Conservation (phyloP, 2,329 filamentous ascomycete species). For the Onygena corvina region DNA sequence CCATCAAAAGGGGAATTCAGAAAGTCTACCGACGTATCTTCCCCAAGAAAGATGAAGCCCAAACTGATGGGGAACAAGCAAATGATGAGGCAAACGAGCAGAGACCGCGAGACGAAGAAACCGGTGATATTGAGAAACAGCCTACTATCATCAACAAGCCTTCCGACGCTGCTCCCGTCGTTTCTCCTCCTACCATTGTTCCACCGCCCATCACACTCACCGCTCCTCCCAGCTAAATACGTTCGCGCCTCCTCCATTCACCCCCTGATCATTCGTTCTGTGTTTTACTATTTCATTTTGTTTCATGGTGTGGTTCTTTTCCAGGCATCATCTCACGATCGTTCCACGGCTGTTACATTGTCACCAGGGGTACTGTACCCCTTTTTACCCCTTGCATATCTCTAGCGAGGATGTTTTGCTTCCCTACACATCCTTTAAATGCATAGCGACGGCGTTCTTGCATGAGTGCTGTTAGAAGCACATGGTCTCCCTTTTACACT, state of each 20-base stretch:
- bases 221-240: slow-evolving; percentile 21
- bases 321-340: not conserved
- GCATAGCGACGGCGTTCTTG: slow-evolving; percentile 8
- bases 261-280: not conserved
- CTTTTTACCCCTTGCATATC: not conserved
- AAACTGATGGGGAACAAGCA: slow-evolving; percentile 7
- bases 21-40: slow-evolving; percentile 17
- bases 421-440: not conserved
- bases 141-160: slow-evolving; percentile 11
- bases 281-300: not conserved
- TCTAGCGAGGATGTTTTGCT: not conserved
- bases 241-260: not conserved
- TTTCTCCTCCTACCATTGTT: slow-evolving; percentile 20
- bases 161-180: slow-evolving; percentile 22
- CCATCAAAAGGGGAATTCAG: slow-evolving; percentile 21
- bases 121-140: slow-evolving; percentile 8
- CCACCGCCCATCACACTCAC: slow-evolving; percentile 32
- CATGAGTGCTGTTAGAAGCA: not conserved
- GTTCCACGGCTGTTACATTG: not conserved
- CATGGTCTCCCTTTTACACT: not conserved
- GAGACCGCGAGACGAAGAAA: slow-evolving; percentile 12
- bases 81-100: slow-evolving; percentile 16
- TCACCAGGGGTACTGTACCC: not conserved
- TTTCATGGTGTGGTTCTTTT: not conserved
- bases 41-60: slow-evolving; percentile 8